Evolutionary conservation across 257 asterid species (phyloP), one percentile per base, ranked within the genome.

Genomic region (Plantago elongata): DNA sequence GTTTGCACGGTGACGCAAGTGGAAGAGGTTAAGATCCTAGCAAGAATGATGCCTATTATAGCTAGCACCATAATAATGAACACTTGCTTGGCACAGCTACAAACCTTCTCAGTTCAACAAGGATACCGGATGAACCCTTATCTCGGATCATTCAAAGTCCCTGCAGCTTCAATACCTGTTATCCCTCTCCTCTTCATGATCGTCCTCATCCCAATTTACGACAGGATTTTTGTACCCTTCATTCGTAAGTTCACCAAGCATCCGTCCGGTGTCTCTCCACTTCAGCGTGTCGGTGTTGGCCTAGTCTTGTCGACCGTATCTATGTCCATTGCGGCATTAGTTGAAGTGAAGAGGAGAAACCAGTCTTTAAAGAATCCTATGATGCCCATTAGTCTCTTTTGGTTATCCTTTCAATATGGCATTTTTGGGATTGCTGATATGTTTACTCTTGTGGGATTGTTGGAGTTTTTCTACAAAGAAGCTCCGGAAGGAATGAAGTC

Each of bases 61-160:
- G 83, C 52, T 38, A 81, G 94, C 82, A 88, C 94, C 48, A 81
- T 88, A 55, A 64, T 88, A 52, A 73, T 88, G 83, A 85, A 83
- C 87, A 87, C 94, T 12, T 84, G 94, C 70, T 15, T 82, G 45
- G 88, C 95, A 1, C 95, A 87, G 18, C 94, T 87, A 17, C 95
- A 87, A 50, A 87, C 95, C 18, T 84, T 80, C 79, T 87, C 95
- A 0, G 79, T 84, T 4, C 79, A 75, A 49, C 96, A 88, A 66
- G 96, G 91, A 45, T 67, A 65, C 58, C 5, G 51, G 5, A 88
- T 83, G 91, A 62, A 81, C 75, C 77, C 81, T 1, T 10, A 34
- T 13, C 68, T 88, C 11, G 86, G 91, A 13, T 79, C 83, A 3
- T 83, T 83, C 58, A 43, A 67, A 62, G 84, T 88, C 44, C 91